Base-by-base conservation (phyloP, 257 asterid genomes). In the Plectranthus barbatus region DNA sequence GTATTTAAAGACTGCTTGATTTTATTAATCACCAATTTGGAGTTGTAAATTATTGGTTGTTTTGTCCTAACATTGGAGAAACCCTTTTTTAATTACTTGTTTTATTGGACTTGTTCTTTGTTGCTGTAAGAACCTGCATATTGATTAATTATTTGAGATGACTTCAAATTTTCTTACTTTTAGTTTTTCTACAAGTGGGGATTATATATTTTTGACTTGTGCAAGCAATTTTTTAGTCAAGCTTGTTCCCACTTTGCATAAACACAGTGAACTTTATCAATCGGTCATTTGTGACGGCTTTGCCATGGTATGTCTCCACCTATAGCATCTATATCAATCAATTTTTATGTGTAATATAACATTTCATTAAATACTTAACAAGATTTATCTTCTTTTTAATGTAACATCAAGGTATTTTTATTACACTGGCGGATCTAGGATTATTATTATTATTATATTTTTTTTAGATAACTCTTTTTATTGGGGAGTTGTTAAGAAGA, bases 181-280 rank as follows among this genome's bases (percentile, higher is more conserved):
- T n/a, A n/a, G n/a, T n/a, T 54, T 51, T 67, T 24, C 62, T 62
- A 63, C 80, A 20, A 64, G 71, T 73, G 71, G 84, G 62, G 52
- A 42, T 55, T 66, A 33, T 26, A 29, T 45, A 7, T 34, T 40
- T 72, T 62, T 66, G 15, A 60, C 76, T 72, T 44, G 29, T 57
- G 29, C 68, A 33, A 63, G n/a, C n/a, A n/a, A n/a, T n/a, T 21
- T 39, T 64, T 10, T n/a, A 66, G 72, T 72, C 81, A 71, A 62
- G 34, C 65, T 49, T 51, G 56, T 56, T 70, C 84, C 72, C 82
- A 76, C 77, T 71, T 5, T 41, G 7, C 20, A 73, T 62, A 42
- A 56, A 51, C 44, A 23, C 11, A 11, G 47, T 12, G 10, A 29
- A 31, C 54, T 17, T 61, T 9, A 26, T 19, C 60, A 14, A 31